Base-by-base conservation (phyloP, 2,329 filamentous ascomycete genomes). In the Aspergillus floridensis region DNA sequence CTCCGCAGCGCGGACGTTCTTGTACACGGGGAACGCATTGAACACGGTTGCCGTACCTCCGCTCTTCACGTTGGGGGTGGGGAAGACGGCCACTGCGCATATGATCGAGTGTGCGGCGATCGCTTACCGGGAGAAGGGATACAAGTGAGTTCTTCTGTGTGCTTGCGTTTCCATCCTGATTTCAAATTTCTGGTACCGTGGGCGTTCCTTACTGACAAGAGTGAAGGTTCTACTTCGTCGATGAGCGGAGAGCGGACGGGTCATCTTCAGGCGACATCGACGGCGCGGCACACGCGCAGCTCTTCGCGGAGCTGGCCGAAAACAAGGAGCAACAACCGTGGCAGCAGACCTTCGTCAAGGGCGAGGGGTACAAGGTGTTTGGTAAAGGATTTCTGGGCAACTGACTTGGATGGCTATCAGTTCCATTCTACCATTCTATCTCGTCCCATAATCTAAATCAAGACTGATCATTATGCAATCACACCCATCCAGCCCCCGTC, bases 341-440 rank as follows among this genome's bases (percentile, higher is more conserved):
- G 56, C 41, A 32, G 14, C 24, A 29, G 49, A 49, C 56, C n/a
- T 58, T 58, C 41, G 56, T 58, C 29, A 53, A 52, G 19, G 56
- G 22, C 6, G 44, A 26, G n/a, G 56, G 56, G 4, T 53, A 58
- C 26, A 44, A 19, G 16, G 38, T 19, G 5, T 44, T 44, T 44
- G 26, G 26, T 1, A 29, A 29, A 8, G 26, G 26, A 3, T 29
- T 29, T 8, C 8, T 29, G 26, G 8, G 26, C 7, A 29, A 29
- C 26, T 29, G 26, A 29, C 5, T 29, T 8, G 2, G 26, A 10
- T 6, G 6, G 7, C 26, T 29, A 29, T 8, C 26, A 29, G 26
- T 29, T 8, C 2, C 26, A 29, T 8, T 29, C 7, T 29, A 29
- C 26, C 26, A 29, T 29, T 35, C 32, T 35, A 35, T 35, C 32